phyloP scores from a whole-genome alignment of 1,284 basidiomycete genomes.

The Leccinum subrobustum region DNA sequence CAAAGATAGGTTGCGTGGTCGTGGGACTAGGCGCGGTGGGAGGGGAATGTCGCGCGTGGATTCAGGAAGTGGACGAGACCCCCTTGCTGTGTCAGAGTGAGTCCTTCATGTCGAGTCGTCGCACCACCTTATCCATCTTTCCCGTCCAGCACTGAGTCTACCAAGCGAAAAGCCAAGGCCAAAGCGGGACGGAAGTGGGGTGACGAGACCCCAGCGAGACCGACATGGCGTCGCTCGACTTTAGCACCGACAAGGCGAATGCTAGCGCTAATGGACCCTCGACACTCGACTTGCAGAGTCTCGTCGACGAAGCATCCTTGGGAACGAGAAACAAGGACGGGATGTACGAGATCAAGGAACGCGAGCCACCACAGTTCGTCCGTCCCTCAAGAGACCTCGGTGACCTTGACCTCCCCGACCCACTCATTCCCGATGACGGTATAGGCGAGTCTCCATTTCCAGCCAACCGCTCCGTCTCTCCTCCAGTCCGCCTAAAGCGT shows the following conservation, averaged over 20 bases:
- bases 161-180: slow-evolving; percentile 58
- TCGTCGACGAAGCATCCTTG: slow-evolving; percentile 79
- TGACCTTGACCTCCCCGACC: slow-evolving; percentile 17
- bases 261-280: slow-evolving; percentile 34
- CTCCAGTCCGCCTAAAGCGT: too few species aligned
- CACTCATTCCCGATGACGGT: slow-evolving; percentile 34
- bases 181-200: slow-evolving; percentile 95
- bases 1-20: slow-evolving; percentile 76
- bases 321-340: slow-evolving; percentile 83
- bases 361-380: slow-evolving; percentile 33
- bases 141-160: slow-evolving; percentile 57
- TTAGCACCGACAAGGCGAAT: slow-evolving; percentile 56
- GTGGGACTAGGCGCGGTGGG: slow-evolving; percentile 58
- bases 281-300: slow-evolving; percentile 53
- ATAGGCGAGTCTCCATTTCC: too few species aligned
- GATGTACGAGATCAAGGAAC: slow-evolving; percentile 89
- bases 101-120: slow-evolving; percentile 35
- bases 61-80: slow-evolving; percentile 59
- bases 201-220: slow-evolving; percentile 73
- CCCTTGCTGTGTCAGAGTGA: slow-evolving; percentile 70
- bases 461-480: too few species aligned
- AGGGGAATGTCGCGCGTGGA: slow-evolving; percentile 51
- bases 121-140: slow-evolving; percentile 1
- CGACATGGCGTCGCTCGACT: slow-evolving; percentile 92
- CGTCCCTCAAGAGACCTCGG: not conserved